phyloP scores from a whole-genome alignment of 1,284 basidiomycete species.

The Cryptococcus sp. region DNA sequence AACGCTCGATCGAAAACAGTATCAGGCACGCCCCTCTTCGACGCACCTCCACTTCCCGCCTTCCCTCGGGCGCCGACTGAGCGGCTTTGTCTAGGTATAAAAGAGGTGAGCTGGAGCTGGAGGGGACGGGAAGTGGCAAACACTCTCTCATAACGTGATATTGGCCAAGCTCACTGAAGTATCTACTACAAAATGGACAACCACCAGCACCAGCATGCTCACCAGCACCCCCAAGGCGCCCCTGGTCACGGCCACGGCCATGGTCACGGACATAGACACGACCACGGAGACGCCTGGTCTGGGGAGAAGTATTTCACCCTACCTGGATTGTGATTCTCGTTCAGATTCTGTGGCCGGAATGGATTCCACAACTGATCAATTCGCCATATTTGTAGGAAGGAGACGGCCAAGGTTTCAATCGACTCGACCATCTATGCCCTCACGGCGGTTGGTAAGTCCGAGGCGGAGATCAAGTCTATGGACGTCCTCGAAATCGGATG shows the following conservation, averaged over 20 bases:
- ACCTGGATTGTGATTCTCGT: constrained; percentile 30
- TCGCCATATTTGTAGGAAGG: constrained; percentile 16
- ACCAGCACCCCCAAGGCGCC: too few species aligned
- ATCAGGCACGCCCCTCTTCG: too few species aligned
- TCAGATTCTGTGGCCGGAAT: too few species aligned
- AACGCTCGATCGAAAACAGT: too few species aligned
- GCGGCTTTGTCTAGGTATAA: too few species aligned
- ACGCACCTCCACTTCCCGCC: too few species aligned
- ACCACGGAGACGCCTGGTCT: constrained; percentile 23
- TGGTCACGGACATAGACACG: constrained; percentile 20
- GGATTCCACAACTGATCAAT: not conserved
- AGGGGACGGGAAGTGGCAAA: too few species aligned
- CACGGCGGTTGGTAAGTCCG: constrained; percentile 8
- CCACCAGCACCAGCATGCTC: constrained; percentile 5
- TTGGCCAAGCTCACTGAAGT: too few species aligned
- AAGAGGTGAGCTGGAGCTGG: too few species aligned
- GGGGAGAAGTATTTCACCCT: constrained; percentile 31
- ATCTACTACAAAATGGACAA: not conserved
- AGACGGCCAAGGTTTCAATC: constrained; percentile 22
- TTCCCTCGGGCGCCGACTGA: too few species aligned
- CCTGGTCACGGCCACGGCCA: constrained; percentile 15
- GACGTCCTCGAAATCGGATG: constrained; percentile 36
- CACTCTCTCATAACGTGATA: too few species aligned
- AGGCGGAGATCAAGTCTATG: constrained; percentile 12
- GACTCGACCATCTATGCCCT: constrained; percentile 25